phyloP scores from a whole-genome alignment of 805 yeast genomes.

The Kazachstania africana region DNA sequence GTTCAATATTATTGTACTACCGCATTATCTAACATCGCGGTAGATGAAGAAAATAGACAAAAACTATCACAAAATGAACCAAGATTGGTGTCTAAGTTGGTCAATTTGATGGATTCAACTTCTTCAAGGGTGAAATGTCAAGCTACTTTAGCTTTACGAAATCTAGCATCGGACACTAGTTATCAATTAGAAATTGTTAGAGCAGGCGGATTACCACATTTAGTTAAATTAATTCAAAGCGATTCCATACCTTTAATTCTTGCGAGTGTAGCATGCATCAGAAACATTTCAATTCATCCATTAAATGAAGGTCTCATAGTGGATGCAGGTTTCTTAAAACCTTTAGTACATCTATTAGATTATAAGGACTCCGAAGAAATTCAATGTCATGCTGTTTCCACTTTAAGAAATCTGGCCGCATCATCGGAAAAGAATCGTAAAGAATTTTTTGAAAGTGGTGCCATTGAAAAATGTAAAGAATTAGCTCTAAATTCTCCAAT shows the following conservation, averaged over 20 bases:
- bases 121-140: constrained; percentile 96
- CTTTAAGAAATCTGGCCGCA: constrained; percentile 92
- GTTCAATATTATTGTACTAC: constrained; percentile 98
- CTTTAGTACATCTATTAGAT: constrained; percentile 75
- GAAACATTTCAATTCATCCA: constrained; percentile 95
- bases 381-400: constrained; percentile 96
- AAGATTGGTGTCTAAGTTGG: constrained; percentile 75
- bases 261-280: constrained; percentile 96
- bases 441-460: constrained; percentile 89
- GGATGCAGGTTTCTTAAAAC: constrained; percentile 91
- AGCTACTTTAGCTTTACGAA: constrained; percentile 91
- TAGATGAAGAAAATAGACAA: constrained; percentile 83
- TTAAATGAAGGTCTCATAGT: constrained; percentile 90
- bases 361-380: constrained; percentile 88
- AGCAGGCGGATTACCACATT: constrained; percentile 89
- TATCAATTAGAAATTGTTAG: constrained; percentile 93
- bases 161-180: constrained; percentile 89
- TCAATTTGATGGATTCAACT: constrained; percentile 82
- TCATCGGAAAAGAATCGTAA: constrained; percentile 85
- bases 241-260: constrained; percentile 83
- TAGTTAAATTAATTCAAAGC: constrained; percentile 81
- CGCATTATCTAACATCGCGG: constrained; percentile 93
- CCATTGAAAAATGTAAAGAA: constrained; percentile 84
- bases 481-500: constrained; percentile 79
- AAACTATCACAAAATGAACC: constrained; percentile 88